phyloP scores from a whole-genome alignment of 257 asterid species.

The Capsicum pubescens region DNA sequence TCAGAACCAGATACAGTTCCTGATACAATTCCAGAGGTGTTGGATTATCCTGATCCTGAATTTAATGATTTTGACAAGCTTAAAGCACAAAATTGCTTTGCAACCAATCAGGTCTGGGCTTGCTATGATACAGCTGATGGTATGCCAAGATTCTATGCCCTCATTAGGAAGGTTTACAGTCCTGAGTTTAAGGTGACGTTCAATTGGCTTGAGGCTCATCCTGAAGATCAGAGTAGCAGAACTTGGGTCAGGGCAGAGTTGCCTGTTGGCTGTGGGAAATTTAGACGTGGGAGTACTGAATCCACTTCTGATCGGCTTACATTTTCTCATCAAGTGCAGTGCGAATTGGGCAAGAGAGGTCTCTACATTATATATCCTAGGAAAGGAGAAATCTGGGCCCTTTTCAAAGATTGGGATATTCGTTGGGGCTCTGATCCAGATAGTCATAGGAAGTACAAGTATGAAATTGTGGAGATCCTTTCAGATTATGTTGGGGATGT shows the following conservation, averaged over 20 bases:
- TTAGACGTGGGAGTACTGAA: constrained; percentile 43
- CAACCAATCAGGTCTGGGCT: constrained; percentile 76
- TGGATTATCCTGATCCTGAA: constrained; percentile 63
- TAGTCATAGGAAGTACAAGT: constrained; percentile 46
- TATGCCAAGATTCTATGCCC: constrained; percentile 87
- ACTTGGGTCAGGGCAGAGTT: constrained; percentile 48
- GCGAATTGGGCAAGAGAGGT: constrained; percentile 49
- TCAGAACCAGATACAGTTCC: constrained; percentile 39
- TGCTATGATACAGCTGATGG: constrained; percentile 65
- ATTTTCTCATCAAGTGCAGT: constrained; percentile 61
- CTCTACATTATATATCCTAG: constrained; percentile 58
- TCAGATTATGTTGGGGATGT: constrained; percentile 47
- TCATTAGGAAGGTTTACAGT: constrained; percentile 47
- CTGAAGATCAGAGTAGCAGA: constrained; percentile 42
- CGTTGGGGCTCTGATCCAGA: constrained; percentile 57
- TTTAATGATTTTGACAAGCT: constrained; percentile 70
- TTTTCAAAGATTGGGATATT: constrained; percentile 68
- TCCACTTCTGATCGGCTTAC: constrained; percentile 32
- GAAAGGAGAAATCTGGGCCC: constrained; percentile 81
- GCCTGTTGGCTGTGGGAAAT: constrained; percentile 79
- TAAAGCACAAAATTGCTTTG: constrained; percentile 49
- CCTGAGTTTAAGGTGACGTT: constrained; percentile 55
- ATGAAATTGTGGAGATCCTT: constrained; percentile 73
- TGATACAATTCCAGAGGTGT: constrained; percentile 24
- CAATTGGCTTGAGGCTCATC: constrained; percentile 73